Conservation (phyloP, 768 basidiomycete species). For the Cystobasidium onofrii region DNA sequence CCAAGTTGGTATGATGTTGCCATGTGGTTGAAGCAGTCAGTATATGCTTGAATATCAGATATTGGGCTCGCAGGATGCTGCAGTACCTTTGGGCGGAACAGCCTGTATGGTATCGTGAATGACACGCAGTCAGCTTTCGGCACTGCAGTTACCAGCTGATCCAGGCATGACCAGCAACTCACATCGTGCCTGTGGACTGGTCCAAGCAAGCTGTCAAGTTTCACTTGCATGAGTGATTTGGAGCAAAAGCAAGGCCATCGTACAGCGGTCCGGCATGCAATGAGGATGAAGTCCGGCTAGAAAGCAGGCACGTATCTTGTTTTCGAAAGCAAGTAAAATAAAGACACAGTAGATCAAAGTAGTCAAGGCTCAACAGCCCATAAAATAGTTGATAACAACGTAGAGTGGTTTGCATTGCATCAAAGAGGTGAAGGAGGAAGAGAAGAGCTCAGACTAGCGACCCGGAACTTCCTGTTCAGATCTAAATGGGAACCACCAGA, state of each 20-base stretch:
- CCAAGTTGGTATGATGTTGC: too few relatives aligned
- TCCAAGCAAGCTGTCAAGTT: constrained; percentile 11
- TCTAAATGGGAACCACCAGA: background rate
- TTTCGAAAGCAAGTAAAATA: background rate
- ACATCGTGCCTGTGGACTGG: constrained; percentile 8
- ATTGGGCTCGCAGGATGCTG: background rate
- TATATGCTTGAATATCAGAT: too few relatives aligned
- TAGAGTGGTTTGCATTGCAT: background rate
- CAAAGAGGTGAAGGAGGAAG: background rate
- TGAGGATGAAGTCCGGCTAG: background rate
- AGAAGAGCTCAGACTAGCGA: constrained; percentile 9
- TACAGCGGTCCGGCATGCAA: background rate
- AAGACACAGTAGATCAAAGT: too few relatives aligned
- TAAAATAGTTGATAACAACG: too few relatives aligned
- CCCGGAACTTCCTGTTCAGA: background rate
- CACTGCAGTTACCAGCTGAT: background rate
- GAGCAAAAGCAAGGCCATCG: background rate
- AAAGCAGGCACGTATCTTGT: background rate
- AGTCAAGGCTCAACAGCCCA: too few relatives aligned
- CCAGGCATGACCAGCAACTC: background rate
- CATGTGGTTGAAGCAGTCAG: too few relatives aligned
- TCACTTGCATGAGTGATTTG: background rate
- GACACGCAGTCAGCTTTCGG: background rate
- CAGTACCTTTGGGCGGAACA: background rate
- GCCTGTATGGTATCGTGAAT: background rate